These are phyloP conservation scores for Scutellaria minor DNA, from an alignment of 257 asterid genomes.

Conservation along the genomic window DNA sequence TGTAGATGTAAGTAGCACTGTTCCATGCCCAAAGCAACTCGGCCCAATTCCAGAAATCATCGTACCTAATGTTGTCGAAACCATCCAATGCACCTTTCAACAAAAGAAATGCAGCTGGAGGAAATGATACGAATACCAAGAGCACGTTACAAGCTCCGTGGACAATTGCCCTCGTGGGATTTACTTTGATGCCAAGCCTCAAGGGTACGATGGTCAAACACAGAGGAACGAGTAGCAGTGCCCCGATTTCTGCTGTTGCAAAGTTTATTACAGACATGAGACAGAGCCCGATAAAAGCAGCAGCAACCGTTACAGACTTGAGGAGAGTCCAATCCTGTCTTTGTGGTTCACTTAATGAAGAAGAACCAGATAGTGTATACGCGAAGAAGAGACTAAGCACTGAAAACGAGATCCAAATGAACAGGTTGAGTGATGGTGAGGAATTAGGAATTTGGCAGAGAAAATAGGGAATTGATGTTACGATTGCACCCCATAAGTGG, in stretches of 20 bases:
- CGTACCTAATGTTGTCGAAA: slow-evolving; percentile 49
- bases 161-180: slow-evolving; percentile 40
- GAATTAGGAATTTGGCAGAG: slow-evolving; percentile 51
- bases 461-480: slow-evolving; percentile 68
- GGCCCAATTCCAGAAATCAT: slow-evolving; percentile 86
- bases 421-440: slow-evolving; percentile 57
- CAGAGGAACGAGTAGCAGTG: slow-evolving; percentile 80
- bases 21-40: slow-evolving; percentile 93
- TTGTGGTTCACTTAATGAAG: slow-evolving; percentile 41
- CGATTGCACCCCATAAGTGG: slow-evolving; percentile 80
- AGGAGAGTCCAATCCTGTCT: slow-evolving; percentile 68
- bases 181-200: slow-evolving; percentile 44
- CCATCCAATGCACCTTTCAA: slow-evolving; percentile 63
- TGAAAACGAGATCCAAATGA: slow-evolving; percentile 57
- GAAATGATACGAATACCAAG: slow-evolving; percentile 58
- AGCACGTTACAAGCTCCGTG: slow-evolving; percentile 53
- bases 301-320: slow-evolving; percentile 77
- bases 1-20: slow-evolving; percentile 83
- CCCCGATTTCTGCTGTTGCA: slow-evolving; percentile 93
- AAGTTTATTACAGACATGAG: slow-evolving; percentile 92
- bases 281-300: slow-evolving; percentile 84
- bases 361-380: slow-evolving; percentile 47
- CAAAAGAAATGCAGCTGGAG: slow-evolving; percentile 57
- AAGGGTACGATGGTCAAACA: slow-evolving; percentile 73
- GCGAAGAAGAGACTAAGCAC: slow-evolving; percentile 53